A percentile compares a stretch with the other conserved stretches of the same genome.
phyloP scores from a whole-genome alignment of 176 grass and related monocot species.

The Bonia amplexicaulis region DNA sequence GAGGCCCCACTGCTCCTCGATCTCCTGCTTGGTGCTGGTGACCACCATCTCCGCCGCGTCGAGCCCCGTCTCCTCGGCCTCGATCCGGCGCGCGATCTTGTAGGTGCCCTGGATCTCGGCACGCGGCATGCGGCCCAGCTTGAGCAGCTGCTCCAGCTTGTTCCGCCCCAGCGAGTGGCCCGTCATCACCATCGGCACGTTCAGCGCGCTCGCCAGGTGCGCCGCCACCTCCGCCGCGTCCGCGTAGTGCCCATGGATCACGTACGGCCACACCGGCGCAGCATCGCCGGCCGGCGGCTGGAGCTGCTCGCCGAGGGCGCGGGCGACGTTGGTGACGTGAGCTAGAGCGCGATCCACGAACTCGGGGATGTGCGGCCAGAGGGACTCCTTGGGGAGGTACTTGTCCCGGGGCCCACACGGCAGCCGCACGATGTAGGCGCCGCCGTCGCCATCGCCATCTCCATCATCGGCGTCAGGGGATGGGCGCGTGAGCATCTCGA shows the following conservation, averaged over 20 bases:
- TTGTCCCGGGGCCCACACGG: constrained; percentile 74
- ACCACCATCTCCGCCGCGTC: constrained; percentile 89
- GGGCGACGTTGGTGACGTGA: constrained; percentile 78
- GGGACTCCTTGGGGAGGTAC: constrained; percentile 80
- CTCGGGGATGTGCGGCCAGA: constrained; percentile 91
- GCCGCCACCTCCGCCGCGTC: constrained; percentile 85
- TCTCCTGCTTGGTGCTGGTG: constrained; percentile 86
- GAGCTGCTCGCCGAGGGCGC: constrained; percentile 59
- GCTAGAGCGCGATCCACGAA: constrained; percentile 92
- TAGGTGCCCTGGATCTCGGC: constrained; percentile 76
- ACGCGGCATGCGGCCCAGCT: constrained; percentile 44
- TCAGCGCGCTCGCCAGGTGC: constrained; percentile 54
- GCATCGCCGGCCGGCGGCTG: background rate
- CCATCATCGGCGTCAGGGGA: background rate
- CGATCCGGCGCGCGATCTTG: constrained; percentile 58
- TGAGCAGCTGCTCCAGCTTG: constrained; percentile 93
- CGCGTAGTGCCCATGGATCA: constrained; percentile 88
- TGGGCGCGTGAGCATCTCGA: constrained; percentile 61
- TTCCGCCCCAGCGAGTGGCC: constrained; percentile 93
- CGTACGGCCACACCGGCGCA: constrained; percentile 65
- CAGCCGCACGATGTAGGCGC: constrained; percentile 85
- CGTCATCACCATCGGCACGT: constrained; percentile 92
- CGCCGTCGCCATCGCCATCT: constrained; percentile 11
- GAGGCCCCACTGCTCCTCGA: constrained; percentile 95
- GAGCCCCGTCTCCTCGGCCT: constrained; percentile 75